phyloP scores from a whole-genome alignment of 2,329 filamentous ascomycete species.

The Chaetomium strumarium region DNA sequence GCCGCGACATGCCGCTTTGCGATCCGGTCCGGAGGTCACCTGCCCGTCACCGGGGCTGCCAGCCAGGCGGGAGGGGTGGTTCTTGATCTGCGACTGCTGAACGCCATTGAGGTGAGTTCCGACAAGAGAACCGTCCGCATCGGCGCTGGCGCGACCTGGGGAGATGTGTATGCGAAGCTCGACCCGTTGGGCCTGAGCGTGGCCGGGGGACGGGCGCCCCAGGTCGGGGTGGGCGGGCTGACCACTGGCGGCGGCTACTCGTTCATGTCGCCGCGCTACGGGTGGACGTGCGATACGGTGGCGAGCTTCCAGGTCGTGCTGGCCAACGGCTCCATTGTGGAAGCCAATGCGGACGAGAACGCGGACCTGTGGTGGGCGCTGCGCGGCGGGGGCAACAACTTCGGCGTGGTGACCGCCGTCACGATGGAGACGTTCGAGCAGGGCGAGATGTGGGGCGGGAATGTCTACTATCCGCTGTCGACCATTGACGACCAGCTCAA shows the following conservation, averaged over 20 bases:
- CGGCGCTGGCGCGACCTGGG: background rate
- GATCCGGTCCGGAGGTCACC: too few species aligned
- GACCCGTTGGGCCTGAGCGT: background rate
- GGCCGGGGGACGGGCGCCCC: background rate
- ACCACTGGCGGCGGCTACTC: background rate
- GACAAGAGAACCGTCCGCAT: too few species aligned
- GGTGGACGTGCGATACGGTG: background rate
- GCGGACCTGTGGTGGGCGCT: background rate
- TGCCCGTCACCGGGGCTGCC: too few species aligned
- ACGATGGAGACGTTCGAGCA: too few species aligned
- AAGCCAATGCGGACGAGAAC: background rate
- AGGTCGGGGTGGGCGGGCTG: background rate
- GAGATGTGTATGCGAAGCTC: background rate
- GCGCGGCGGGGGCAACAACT: background rate
- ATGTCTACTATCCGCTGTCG: too few species aligned
- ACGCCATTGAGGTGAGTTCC: too few species aligned
- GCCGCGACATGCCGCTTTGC: too few species aligned
- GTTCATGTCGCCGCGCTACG: background rate
- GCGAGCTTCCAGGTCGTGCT: background rate
- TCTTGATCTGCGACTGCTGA: too few species aligned
- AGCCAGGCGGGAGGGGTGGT: too few species aligned
- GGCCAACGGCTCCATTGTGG: background rate
- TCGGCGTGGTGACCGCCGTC: background rate
- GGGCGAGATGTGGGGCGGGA: too few species aligned
- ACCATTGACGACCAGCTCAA: too few species aligned